These are phyloP conservation scores for Russula foetens DNA, from an alignment of 768 basidiomycete species.

Conservation along the genomic window DNA sequence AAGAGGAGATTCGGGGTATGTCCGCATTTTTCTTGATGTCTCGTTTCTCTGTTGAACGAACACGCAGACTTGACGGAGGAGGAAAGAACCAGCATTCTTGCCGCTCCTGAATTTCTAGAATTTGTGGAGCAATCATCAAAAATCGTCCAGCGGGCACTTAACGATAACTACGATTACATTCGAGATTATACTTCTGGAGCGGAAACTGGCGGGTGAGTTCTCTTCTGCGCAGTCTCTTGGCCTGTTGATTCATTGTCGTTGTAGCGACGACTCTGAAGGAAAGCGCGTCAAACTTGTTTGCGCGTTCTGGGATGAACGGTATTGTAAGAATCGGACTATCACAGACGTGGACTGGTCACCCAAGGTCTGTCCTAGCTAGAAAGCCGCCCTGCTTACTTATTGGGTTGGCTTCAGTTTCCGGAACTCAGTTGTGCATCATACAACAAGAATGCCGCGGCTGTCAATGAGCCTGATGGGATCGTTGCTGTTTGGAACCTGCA, in stretches of 20 bases:
- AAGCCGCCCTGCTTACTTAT: background rate
- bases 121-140: slow-evolving; percentile 94
- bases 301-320: slow-evolving; percentile 85
- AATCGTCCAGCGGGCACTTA: slow-evolving; percentile 90
- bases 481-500: slow-evolving; percentile 98
- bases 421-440: slow-evolving; percentile 95
- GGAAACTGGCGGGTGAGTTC: slow-evolving; percentile 70
- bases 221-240: background rate
- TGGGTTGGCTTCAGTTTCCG: slow-evolving; percentile 57
- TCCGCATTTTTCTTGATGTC: background rate
- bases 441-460: slow-evolving; percentile 90
- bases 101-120: slow-evolving; percentile 86
- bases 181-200: slow-evolving; percentile 91
- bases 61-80: slow-evolving; percentile 75
- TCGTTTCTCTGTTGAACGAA: background rate
- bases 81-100: slow-evolving; percentile 70
- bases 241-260: background rate
- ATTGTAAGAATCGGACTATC: slow-evolving; percentile 88
- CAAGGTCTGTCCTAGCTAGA: slow-evolving; percentile 46
- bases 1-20: slow-evolving; percentile 75
- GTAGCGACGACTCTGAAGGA: slow-evolving; percentile 85
- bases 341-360: slow-evolving; percentile 98
- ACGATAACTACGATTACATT: slow-evolving; percentile 94
- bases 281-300: slow-evolving; percentile 89
- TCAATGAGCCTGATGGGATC: slow-evolving; percentile 95